Conservation (phyloP, 768 basidiomycete genomes). For the Auricularia heimuer region DNA sequence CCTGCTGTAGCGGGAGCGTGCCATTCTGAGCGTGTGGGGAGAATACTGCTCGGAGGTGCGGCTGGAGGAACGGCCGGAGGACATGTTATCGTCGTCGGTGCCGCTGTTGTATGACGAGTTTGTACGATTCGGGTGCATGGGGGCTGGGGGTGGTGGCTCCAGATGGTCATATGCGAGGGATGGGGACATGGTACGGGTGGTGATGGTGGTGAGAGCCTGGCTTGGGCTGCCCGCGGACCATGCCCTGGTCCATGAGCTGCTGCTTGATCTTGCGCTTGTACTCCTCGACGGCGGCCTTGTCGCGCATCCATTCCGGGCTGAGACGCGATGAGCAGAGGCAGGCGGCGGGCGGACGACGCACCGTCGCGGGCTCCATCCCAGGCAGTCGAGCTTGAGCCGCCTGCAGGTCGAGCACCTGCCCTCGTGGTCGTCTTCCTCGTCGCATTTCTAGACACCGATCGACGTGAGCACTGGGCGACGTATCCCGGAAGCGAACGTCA, state of each 20-base stretch:
- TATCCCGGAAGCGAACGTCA: neutral
- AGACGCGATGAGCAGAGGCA: slow-evolving; percentile 1
- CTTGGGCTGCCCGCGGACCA: slow-evolving; percentile 69
- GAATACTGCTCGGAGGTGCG: neutral
- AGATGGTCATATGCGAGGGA: neutral
- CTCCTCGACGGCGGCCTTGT: slow-evolving; percentile 16
- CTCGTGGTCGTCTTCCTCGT: slow-evolving; percentile 60
- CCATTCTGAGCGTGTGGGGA: neutral
- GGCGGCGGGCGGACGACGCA: slow-evolving; percentile 26
- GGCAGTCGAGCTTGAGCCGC: slow-evolving; percentile 69
- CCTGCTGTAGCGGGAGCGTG: neutral
- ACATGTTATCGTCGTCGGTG: neutral
- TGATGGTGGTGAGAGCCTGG: neutral
- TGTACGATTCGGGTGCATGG: neutral
- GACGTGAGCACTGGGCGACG: slow-evolving; percentile 2
- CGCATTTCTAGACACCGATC: slow-evolving; percentile 57
- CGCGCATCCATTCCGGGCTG: slow-evolving; percentile 1
- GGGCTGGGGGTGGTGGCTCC: neutral
- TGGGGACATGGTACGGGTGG: neutral
- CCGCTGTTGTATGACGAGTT: neutral
- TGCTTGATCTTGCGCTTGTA: slow-evolving; percentile 82
- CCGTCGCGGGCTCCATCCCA: slow-evolving; percentile 76
- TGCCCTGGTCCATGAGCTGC: slow-evolving; percentile 48
- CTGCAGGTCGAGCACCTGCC: slow-evolving; percentile 75
- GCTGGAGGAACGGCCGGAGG: neutral